phyloP scores from a whole-genome alignment of 352 stramenopile genomes.

The Phytophthora boehmeriae region DNA sequence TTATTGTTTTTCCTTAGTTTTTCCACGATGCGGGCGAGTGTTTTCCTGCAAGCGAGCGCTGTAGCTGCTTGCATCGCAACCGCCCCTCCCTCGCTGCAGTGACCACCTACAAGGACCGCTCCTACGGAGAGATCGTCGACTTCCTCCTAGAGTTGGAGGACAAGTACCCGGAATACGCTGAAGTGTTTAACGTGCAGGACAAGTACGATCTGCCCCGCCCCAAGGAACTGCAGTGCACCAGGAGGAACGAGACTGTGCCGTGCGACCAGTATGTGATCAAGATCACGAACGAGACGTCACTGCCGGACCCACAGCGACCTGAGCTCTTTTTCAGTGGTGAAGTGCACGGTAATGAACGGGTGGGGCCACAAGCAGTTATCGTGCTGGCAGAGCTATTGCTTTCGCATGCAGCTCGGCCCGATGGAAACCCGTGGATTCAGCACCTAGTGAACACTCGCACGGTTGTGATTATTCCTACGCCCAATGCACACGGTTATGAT shows the following conservation, averaged over 20 bases:
- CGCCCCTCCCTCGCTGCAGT: slow-evolving; percentile 2
- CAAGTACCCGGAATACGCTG: slow-evolving; percentile 69
- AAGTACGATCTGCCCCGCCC: slow-evolving; percentile 68
- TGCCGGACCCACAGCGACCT: slow-evolving; percentile 73
- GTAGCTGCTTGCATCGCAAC: slow-evolving; percentile 5
- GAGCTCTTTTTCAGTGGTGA: slow-evolving; percentile 95
- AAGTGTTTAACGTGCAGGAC: slow-evolving; percentile 82
- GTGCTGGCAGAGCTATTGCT: slow-evolving; percentile 72
- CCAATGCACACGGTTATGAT: slow-evolving; percentile 94
- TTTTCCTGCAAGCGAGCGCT: slow-evolving; percentile 1
- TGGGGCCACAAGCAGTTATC: slow-evolving; percentile 88
- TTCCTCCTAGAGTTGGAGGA: slow-evolving; percentile 54
- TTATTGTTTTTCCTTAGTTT: no score
- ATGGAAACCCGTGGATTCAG: slow-evolving; percentile 63
- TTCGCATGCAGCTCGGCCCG: slow-evolving; percentile 46
- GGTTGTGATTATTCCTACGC: slow-evolving; percentile 85
- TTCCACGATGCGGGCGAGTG: slow-evolving; percentile 18
- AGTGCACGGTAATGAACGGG: slow-evolving; percentile 95
- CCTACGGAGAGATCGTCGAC: slow-evolving; percentile 80
- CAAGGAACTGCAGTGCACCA: slow-evolving; percentile 55
- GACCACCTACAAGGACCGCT: slow-evolving; percentile 52
- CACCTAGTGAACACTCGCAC: slow-evolving; percentile 83
- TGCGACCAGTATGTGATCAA: slow-evolving; percentile 86
- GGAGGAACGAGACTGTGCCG: slow-evolving; percentile 38
- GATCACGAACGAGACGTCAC: slow-evolving; percentile 77